These are phyloP conservation scores for Boletus tomentosulus DNA, from an alignment of 768 basidiomycete genomes.

Conservation along the genomic window DNA sequence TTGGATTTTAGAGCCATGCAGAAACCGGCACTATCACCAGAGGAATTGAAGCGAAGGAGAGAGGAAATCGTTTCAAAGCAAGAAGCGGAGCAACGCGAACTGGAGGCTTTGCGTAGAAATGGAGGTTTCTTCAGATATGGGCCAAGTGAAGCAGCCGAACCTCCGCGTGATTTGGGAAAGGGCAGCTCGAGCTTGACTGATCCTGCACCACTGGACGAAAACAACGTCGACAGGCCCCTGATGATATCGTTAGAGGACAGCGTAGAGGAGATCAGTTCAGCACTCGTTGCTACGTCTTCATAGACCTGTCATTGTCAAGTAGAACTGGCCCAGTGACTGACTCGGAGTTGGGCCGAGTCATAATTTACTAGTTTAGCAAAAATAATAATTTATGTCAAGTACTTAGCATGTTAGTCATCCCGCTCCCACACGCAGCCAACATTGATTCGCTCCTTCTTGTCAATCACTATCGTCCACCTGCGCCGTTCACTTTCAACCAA, in stretches of 20 bases:
- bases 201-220: neutral
- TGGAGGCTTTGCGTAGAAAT: neutral
- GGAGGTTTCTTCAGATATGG: neutral
- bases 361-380: neutral
- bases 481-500: slow-evolving; percentile 12
- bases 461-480: slow-evolving; percentile 26
- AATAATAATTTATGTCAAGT: slow-evolving; percentile 5
- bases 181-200: neutral
- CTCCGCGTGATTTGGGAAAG: neutral
- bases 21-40: slow-evolving; percentile 1
- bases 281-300: neutral
- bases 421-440: slow-evolving; percentile 13
- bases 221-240: neutral
- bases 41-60: slow-evolving; percentile 6
- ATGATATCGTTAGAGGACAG: neutral
- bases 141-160: neutral
- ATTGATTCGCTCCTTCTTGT: slow-evolving; percentile 23
- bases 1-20: neutral
- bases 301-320: neutral
- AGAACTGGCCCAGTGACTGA: too few species aligned
- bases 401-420: slow-evolving; percentile 28
- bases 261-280: neutral
- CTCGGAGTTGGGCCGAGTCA: neutral
- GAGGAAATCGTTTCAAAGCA: slow-evolving; percentile 11
- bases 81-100: slow-evolving; percentile 10